Evolutionary conservation across 2,329 filamentous ascomycete species (phyloP), one percentile per base, ranked within the genome.

Genomic region (Apiospora malaysiana): DNA sequence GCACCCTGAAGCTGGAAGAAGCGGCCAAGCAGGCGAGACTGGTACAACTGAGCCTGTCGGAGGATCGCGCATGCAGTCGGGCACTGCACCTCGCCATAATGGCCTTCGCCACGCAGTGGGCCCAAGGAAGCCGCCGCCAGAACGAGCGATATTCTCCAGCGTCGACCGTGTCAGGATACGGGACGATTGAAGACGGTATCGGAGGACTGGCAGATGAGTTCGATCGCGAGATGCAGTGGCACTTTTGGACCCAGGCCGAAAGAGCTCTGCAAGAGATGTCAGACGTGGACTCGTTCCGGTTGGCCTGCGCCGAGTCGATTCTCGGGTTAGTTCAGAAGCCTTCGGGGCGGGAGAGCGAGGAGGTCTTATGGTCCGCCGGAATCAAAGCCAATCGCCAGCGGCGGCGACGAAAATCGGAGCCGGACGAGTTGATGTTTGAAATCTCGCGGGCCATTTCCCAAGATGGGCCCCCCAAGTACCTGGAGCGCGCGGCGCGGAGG

Each of bases 31-130:
- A 80, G 0, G 79, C 82, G 5, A 80, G 82, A 23, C 78, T 85
- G 6, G 79, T 84, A 40, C 78, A 78, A 1, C 76, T 87, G 1
- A 84, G 80, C 3, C 78, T 75, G 21, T 72, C 75, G 0, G 83
- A 88, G 70, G 83, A 86, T 56, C 79, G 79, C n/a, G 81, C 81
- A 6, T 84, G 82, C 40, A 81, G 82, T 0, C 83, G 80, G 68
- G 86, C 86, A 1, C 75, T 88, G 12, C 83, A 87, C 68, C 76
- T 85, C 4, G 81, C 82, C 2, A 86, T 88, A 66, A 84, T 87
- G 79, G 83, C 86, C 0, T 88, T 88, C 75, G 84, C 86, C 4
- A 84, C 85, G 0, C 86, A 88, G 72, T 87, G 86, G 84, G 79
- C 83, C 0, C 83, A 84, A 66, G 78, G 77, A 5, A 82, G 81